A percentile compares a stretch with the other conserved stretches of the same genome.
Evolutionary conservation across 768 basidiomycete genomes (phyloP).

Genomic region (Polyporus arcularius): DNA sequence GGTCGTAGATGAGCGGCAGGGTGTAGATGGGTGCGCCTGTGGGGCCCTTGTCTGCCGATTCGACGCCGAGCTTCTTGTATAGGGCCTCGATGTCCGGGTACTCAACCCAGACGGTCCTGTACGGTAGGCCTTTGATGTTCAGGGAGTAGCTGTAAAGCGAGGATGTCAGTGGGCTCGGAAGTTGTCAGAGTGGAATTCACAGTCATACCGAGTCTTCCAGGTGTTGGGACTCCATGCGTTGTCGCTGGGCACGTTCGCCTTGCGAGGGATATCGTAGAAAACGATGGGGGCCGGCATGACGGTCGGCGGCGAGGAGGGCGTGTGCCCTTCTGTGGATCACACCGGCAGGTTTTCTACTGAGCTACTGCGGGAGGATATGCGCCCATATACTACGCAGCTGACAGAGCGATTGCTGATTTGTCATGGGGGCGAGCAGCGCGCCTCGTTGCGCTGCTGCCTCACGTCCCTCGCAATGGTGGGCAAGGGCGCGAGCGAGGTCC

Average conservation of each 20-base stretch:
- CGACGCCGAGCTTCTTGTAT: conserved; percentile 38
- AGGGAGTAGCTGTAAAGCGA: conserved; percentile 27
- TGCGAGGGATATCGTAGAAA: conserved; percentile 26
- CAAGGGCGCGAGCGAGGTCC: too few species aligned
- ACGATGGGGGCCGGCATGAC: conserved; percentile 15
- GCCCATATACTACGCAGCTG: too few species aligned
- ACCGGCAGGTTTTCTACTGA: too few species aligned
- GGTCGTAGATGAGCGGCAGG: conserved; percentile 53
- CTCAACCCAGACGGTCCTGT: conserved; percentile 54
- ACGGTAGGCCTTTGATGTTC: conserved; percentile 43
- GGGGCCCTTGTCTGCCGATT: conserved; percentile 33
- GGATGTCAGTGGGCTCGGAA: too few species aligned
- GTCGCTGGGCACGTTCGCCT: not conserved
- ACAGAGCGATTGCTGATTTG: too few species aligned
- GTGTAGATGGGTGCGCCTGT: conserved; percentile 43
- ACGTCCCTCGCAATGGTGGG: too few species aligned
- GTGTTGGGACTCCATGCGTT: conserved; percentile 24
- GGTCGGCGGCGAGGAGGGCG: too few species aligned
- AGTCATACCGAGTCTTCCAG: conserved; percentile 20
- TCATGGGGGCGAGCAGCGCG: too few species aligned
- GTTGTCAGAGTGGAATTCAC: too few species aligned
- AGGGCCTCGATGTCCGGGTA: conserved; percentile 47
- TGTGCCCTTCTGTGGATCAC: too few species aligned
- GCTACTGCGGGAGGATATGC: too few species aligned
- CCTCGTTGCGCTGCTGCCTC: too few species aligned